These are phyloP conservation scores for Diplodia intermedia DNA, from an alignment of 2,329 filamentous ascomycete genomes.

Conservation along the genomic window DNA sequence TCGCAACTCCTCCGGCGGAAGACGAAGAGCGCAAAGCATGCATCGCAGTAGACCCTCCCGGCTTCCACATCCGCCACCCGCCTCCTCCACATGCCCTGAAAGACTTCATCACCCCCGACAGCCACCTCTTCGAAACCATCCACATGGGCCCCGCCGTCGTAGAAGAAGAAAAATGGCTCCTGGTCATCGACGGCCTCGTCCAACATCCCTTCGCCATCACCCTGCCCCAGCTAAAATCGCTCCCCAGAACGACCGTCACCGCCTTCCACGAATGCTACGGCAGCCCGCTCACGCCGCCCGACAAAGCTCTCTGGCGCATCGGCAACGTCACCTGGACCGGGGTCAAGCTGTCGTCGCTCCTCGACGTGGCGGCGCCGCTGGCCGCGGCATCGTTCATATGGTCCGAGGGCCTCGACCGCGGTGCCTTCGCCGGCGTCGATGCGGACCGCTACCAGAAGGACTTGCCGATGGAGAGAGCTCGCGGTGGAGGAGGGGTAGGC, in stretches of 20 bases:
- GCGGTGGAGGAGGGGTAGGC: constrained; percentile 31
- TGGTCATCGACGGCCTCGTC: constrained; percentile 45
- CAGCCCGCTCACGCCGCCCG: constrained; percentile 43
- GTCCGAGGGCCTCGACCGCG: constrained; percentile 43
- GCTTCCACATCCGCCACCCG: constrained; percentile 39
- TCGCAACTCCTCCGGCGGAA: neutral
- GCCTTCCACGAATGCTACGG: constrained; percentile 50
- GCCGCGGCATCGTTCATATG: constrained; percentile 38
- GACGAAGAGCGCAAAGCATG: constrained; percentile 8
- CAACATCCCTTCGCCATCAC: constrained; percentile 40
- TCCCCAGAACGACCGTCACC: constrained; percentile 41
- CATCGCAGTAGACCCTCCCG: constrained; percentile 26
- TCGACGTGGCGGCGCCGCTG: constrained; percentile 37
- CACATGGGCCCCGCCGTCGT: constrained; percentile 47
- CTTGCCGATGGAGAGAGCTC: constrained; percentile 41
- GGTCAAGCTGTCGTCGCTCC: constrained; percentile 39
- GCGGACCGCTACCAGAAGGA: constrained; percentile 46
- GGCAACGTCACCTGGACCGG: constrained; percentile 49
- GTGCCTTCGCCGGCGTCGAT: constrained; percentile 38
- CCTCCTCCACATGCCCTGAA: constrained; percentile 41
- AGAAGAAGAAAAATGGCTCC: constrained; percentile 39
- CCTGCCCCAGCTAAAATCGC: constrained; percentile 38
- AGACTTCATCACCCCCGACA: constrained; percentile 39
- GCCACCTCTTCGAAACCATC: constrained; percentile 46
- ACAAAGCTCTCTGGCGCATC: constrained; percentile 41